phyloP scores from a whole-genome alignment of 768 basidiomycete genomes.

The Lactarius hatsudake region DNA sequence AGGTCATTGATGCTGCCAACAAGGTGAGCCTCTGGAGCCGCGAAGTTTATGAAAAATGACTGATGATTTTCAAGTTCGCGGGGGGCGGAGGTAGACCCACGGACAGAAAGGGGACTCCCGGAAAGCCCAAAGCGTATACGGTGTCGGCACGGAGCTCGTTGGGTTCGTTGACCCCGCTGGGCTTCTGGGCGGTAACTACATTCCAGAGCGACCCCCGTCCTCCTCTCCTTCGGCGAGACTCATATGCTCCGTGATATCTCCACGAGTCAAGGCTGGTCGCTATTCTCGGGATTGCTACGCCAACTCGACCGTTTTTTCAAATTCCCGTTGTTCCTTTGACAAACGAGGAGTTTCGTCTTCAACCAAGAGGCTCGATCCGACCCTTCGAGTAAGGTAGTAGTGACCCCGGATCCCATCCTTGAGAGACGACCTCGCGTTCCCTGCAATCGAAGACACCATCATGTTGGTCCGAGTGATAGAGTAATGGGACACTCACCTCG shows the following conservation, averaged over 20 bases:
- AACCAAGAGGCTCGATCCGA: no score
- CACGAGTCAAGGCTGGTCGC: background rate
- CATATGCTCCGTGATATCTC: background rate
- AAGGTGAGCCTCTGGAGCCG: background rate
- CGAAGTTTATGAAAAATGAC: background rate
- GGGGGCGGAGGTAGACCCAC: no score
- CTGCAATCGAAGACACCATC: background rate
- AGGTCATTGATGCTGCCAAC: background rate
- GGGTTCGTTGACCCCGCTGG: no score
- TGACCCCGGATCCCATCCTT: no score
- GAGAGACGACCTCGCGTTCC: no score
- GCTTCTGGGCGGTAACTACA: no score
- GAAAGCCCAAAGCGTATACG: no score
- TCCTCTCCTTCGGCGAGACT: background rate
- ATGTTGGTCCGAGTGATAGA: background rate
- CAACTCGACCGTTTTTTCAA: no score
- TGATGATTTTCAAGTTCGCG: no score
- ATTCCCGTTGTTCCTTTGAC: no score
- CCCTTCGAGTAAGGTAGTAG: no score
- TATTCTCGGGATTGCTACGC: background rate
- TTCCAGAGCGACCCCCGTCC: background rate
- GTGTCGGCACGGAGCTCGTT: background rate
- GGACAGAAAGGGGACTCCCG: background rate
- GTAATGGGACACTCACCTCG: conserved; percentile 1
- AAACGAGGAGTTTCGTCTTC: no score